These are phyloP conservation scores for fission yeast (Schizosaccharomyces pombe) DNA, from an alignment of 805 yeast genomes.

Conservation along the genomic window DNA sequence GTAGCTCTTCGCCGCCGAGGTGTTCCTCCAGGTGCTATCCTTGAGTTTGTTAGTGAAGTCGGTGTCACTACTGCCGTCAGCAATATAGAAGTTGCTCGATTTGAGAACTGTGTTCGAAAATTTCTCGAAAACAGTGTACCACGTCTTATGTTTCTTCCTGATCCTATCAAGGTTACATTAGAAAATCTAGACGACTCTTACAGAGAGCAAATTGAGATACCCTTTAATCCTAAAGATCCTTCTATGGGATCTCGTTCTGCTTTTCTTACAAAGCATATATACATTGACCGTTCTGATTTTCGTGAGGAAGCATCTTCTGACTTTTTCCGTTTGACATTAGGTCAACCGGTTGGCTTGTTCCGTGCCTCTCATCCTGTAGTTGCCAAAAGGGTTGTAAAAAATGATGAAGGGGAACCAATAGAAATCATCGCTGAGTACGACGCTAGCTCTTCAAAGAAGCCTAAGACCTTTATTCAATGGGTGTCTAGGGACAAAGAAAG, in stretches of 20 bases:
- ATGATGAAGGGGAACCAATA: conserved; percentile 36
- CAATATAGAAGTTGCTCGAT: conserved; percentile 70
- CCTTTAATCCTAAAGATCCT: conserved; percentile 70
- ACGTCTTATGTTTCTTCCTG: conserved; percentile 74
- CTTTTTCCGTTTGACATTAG: conserved; percentile 81
- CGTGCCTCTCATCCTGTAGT: conserved; percentile 68
- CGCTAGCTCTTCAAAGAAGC: conserved; percentile 31
- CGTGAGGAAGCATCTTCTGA: conserved; percentile 41
- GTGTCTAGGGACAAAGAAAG: conserved; percentile 45
- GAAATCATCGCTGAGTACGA: conserved; percentile 61
- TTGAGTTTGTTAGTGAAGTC: conserved; percentile 74
- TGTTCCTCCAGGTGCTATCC: conserved; percentile 93
- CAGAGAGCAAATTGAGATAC: conserved; percentile 47
- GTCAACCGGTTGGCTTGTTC: conserved; percentile 83
- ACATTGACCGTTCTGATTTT: conserved; percentile 76
- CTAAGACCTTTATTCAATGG: conserved; percentile 96
- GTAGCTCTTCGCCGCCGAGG: conserved; percentile 88
- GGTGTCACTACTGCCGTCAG: conserved; percentile 92
- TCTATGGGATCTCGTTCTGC: conserved; percentile 54
- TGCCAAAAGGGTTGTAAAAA: conserved; percentile 43
- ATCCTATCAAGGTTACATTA: conserved; percentile 62
- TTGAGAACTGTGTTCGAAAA: conserved; percentile 70
- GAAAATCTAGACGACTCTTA: conserved; percentile 61
- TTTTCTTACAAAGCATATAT: conserved; percentile 53
- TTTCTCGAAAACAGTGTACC: conserved; percentile 82